phyloP scores from a whole-genome alignment of 345 rosid species.

The Eucalyptus tenuipes region DNA sequence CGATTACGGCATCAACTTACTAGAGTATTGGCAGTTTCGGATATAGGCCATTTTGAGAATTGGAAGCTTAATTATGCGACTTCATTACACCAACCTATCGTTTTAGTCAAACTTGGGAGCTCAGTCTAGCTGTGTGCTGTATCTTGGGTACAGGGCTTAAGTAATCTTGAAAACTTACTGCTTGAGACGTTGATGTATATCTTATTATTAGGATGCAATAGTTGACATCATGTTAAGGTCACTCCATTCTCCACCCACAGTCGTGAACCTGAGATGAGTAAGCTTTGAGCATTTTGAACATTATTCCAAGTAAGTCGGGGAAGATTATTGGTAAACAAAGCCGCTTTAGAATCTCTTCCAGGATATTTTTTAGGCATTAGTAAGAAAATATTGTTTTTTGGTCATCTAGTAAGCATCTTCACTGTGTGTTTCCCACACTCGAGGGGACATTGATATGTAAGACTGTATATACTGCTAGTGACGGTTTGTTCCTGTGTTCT shows the following conservation, averaged over 20 bases:
- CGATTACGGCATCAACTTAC: neutral
- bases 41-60: neutral
- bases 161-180: neutral
- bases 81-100: neutral
- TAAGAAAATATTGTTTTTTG: neutral
- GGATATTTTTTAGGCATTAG: neutral
- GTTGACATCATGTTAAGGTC: neutral
- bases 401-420: neutral
- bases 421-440: neutral
- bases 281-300: neutral
- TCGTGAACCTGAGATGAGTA: neutral
- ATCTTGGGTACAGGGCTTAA: neutral
- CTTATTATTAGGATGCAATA: neutral
- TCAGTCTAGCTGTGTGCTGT: neutral
- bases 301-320: neutral
- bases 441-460: neutral
- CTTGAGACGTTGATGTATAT: neutral
- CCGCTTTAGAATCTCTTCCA: neutral
- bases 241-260: neutral
- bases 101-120: neutral
- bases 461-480: neutral
- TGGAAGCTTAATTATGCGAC: neutral
- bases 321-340: neutral
- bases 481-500: neutral
- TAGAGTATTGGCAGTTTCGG: neutral